Evolutionary conservation across 192 early-diverging fungal species (phyloP).

Genomic region (Coemansia sp.): DNA sequence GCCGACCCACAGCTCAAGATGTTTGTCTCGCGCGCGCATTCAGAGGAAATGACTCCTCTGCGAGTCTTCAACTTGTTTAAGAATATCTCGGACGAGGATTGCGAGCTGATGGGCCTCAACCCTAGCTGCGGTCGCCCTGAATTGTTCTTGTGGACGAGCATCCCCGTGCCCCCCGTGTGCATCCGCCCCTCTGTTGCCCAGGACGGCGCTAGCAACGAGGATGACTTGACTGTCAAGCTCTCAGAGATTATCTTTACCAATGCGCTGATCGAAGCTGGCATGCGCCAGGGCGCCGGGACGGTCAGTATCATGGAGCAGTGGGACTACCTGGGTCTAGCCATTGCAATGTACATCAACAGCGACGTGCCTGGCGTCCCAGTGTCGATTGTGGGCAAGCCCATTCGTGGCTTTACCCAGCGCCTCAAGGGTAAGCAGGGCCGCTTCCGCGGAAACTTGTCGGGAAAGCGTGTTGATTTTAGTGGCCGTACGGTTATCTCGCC

Average conservation of each 20-base stretch:
- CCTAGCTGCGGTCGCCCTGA: slow-evolving; percentile 84
- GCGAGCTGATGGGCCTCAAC: slow-evolving; percentile 91
- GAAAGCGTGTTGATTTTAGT: slow-evolving; percentile 99
- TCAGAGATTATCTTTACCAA: slow-evolving; percentile 94
- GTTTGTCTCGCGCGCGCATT: slow-evolving; percentile 73
- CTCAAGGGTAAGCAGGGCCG: slow-evolving; percentile 99
- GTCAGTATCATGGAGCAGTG: slow-evolving; percentile 85
- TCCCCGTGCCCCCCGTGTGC: slow-evolving; percentile 94
- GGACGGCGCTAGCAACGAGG: slow-evolving; percentile 94
- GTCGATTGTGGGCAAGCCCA: slow-evolving; percentile 61
- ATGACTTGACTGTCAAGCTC: slow-evolving; percentile 93
- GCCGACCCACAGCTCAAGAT: slow-evolving; percentile 71
- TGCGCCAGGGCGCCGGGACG: slow-evolving; percentile 61
- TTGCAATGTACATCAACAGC: slow-evolving; percentile 96
- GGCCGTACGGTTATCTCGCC: slow-evolving; percentile 98
- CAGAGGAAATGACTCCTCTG: slow-evolving; percentile 93
- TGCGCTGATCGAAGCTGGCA: slow-evolving; percentile 59
- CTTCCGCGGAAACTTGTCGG: slow-evolving; percentile 97
- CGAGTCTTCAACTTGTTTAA: slow-evolving; percentile 83
- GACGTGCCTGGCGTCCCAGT: slow-evolving; percentile 88
- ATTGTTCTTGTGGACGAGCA: slow-evolving; percentile 88
- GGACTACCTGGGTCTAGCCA: slow-evolving; percentile 91
- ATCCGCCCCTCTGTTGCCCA: slow-evolving; percentile 94
- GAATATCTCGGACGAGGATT: slow-evolving; percentile 87
- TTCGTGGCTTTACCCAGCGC: slow-evolving; percentile 89